Base-by-base conservation (phyloP, 345 rosid genomes). In the Dimocarpus longan region DNA sequence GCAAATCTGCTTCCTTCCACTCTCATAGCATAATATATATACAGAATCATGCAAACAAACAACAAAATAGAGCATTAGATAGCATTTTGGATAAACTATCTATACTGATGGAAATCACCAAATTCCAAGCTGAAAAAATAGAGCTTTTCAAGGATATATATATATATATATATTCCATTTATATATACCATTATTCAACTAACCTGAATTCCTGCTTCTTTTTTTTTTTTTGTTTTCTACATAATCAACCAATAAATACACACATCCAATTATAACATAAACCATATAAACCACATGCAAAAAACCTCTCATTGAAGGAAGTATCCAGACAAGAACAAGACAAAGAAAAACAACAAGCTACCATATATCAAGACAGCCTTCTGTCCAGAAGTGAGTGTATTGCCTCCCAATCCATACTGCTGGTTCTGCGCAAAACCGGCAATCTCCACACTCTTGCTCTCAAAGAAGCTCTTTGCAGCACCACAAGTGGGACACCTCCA, bases 401-500 rank as follows among this genome's bases (percentile, higher is more conserved):
- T 96, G 16, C 92, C 98, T 73, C 98, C 99, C 19, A 93, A 64
- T 0, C 99, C 99, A 80, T 73, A 93, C 70, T 93, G 98, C 79
- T 93, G 99, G 76, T 96, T 96, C 94, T 94, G 89, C 8, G 98
- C 99, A 82, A 96, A 96, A 32, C 97, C 99, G 12, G 99, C 98
- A 79, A 96, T 94, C 86, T 96, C 99, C 67, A 96, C 97, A 80
- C 97, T 90, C 87, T 93, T 93, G 70, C 98, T 94, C 86, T 85
- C 89, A 54, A 96, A 94, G 84, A 93, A 94, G 73, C 85, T 90
- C 90, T 91, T 76, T 6, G 97, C 90, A 24, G 97, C 99, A 12
- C 99, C 99, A 77, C 99, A 93, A 40, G 98, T 96, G 1, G 98
- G 91, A 54, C 98, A 96, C 84, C 98, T 86, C 97, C 99, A 94